Evolutionary conservation across 441 rosid species (phyloP), one percentile per base, ranked within the genome.

Genomic region (Aquilaria agallochum): DNA sequence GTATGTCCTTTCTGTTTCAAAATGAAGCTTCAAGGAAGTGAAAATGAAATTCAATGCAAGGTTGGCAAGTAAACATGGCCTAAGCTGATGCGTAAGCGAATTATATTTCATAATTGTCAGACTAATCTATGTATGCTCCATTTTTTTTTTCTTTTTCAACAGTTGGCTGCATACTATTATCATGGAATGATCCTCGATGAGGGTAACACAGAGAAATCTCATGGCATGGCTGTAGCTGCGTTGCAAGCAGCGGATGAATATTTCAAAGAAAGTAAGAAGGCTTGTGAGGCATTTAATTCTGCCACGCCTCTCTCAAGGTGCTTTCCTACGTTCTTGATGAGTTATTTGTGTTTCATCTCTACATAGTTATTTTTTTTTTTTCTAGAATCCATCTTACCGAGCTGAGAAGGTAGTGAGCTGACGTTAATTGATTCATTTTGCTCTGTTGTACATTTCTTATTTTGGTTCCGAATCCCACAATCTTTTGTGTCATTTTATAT

Each of bases 81-180:
- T 36, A 36, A 36, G 3, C 7, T 36, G 42, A 36, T 3, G 42
- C 27, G 42, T 4, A 8, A 36, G 42, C 42, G 7, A 36, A 36
- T 36, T 3, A 36, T 36, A 8, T 36, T 36, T 36, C 42, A 36
- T 20, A 20, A 36, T 5, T 36, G 42, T 36, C 42, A 36, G 1
- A 36, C 42, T 2, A 36, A 36, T 36, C 42, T 8, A 36, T 36
- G 42, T 20, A 20, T 36, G 31, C 8, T 54, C 33, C 36, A 40
- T 36, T 42, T 10, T 27, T 34, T 20, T 31, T 42, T 5, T 33
- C 8, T 30, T 57, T 20, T 53, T 34, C 13, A 46, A 49, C 67
- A 92, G 99, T 97, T 97, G 63, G 99, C 92, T 49, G 98, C 97
- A 33, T 95, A 95, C 77, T 95, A 90, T 74, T 95, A 86, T 75